Base-by-base conservation (phyloP, 108 stramenopile species). In the Skeletonema menzelii region DNA sequence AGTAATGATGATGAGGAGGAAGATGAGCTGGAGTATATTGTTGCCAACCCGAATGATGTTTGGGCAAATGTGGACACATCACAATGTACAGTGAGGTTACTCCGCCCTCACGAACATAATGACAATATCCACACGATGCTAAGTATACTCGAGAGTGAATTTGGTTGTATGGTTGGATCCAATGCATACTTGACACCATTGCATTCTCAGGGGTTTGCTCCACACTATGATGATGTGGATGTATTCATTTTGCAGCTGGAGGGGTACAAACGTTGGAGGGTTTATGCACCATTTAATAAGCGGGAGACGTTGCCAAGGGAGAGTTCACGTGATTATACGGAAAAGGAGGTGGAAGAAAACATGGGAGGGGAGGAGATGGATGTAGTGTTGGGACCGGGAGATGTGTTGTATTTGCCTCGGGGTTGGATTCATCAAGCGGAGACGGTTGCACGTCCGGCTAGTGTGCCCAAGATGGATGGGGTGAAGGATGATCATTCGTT, bases 181-280 rank as follows among this genome's bases (percentile, higher is more conserved):
- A 99, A 99, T 77, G 94, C 93, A 0, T 99, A 99, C 67, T 72
- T 98, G 42, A 99, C 99, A 2, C 98, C 99, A 5, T 60, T 73
- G 5, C 79, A 84, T 8, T 87, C 90, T n/a, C 98, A 98, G 76
- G 99, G 99, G 8, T 99, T 99, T 82, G 97, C 99, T 8, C 98
- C 99, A 0, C 99, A 99, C 76, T 99, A 97, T 67, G 99, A 99
- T 76, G 98, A 99, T 72, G 97, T 98, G 67, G 97, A 98, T 75
- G 98, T 96, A 6, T 98, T 98, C 77, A 87, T 96, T 31, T 40
- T 98, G 17, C 94, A 99, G 75, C 70, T 96, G 35, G 93, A 97
- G 75, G 98, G 97, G 10, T 74, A 49, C 19, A 98, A 97, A 65
- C 82, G 91, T 61, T 98, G 97, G 97, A 93, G 95, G 63, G 96